Base-by-base conservation (phyloP, 2,329 filamentous ascomycete genomes). In the Colletotrichum lentis region DNA sequence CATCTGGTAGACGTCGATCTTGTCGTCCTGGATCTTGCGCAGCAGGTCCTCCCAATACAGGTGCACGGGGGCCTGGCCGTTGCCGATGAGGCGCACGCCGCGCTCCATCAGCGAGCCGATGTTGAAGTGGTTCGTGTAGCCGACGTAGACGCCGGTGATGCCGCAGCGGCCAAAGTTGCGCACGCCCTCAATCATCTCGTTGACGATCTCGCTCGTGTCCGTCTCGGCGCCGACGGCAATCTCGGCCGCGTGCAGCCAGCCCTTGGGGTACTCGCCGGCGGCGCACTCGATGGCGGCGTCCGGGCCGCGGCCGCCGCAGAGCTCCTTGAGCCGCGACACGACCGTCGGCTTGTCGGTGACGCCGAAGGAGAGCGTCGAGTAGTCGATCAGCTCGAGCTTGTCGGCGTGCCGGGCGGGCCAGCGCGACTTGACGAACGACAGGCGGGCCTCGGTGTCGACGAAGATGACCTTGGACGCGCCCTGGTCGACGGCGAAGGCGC, bases 21-120 rank as follows among this genome's bases (percentile, higher is more conserved):
- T 84, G 39, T 88, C 88, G 24, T 82, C 83, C 73, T 89, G 85
- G 69, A 96, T 91, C 78, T 82, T 80, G 69, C 86, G 80, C 53
- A 96, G 82, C n/a, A 96, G 82, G 3, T 91, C 86, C 27, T 93
- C 84, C 93, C 92, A 96, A 80, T 96, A 96, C 74, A 90, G 87
- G 73, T 95, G 92, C 0, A 96, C 92, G 0, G 93, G 93, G 0
- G 86, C 86, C 73, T 89, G 87, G 1, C 86, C 86, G 73, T 88
- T 88, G 20, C 87, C 87, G 50, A 88, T 94, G 52, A 97, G 85
- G 1, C 91, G 89, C 72, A 96, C 88, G n/a, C 93, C 93, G 39
- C 91, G 89, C 80, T 96, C 88, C 93, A 96, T 96, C 16, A 96
- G 76, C 0, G 91, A 89, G 11, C 93, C 92, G 72, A 95, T 89